Percentiles rank a stretch among this genome's conserved stretches.
Conservation (phyloP, 164 flowering plant species). For the Nelumbo lutea region DNA sequence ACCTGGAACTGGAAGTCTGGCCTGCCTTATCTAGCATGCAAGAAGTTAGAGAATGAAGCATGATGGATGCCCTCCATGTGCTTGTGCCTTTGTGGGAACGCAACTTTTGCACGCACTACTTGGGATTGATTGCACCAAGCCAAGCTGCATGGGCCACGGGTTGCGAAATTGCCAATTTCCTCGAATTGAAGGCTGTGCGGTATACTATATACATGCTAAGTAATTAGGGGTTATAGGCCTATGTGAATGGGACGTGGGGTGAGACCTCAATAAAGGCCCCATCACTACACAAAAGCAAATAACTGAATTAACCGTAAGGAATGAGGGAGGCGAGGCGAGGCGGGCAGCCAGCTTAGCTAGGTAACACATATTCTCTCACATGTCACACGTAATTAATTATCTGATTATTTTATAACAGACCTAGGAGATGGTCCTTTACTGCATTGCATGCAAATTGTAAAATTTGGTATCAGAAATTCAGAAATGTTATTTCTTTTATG, state of each 20-base stretch:
- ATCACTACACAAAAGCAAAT: too few species aligned
- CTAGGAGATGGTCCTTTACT: too few species aligned
- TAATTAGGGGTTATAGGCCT: conserved; percentile 94
- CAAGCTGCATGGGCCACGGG: conserved; percentile 66
- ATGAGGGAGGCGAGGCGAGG: too few species aligned
- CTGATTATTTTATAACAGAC: too few species aligned
- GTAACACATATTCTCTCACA: too few species aligned
- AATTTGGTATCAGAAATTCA: too few species aligned
- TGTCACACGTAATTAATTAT: too few species aligned
- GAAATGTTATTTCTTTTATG: too few species aligned
- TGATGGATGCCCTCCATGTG: conserved; percentile 69
- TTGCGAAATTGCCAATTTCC: conserved; percentile 58
- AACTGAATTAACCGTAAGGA: too few species aligned
- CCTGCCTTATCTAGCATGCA: conserved; percentile 61
- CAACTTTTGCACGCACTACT: conserved; percentile 38
- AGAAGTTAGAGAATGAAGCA: conserved; percentile 55
- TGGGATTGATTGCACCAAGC: conserved; percentile 62
- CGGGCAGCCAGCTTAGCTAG: too few species aligned
- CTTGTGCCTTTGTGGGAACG: conserved; percentile 86
- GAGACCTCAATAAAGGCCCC: conserved; percentile 72
- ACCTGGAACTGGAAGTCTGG: conserved; percentile 27
- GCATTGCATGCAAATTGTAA: too few species aligned
- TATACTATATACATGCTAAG: conserved; percentile 78
- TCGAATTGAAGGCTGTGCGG: conserved; percentile 30
- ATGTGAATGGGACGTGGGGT: conserved; percentile 89